A percentile compares a stretch with the other conserved stretches of the same genome.
These are phyloP conservation scores for Trypanosoma congolense DNA, from an alignment of 208 protist species.

Conservation along the genomic window DNA sequence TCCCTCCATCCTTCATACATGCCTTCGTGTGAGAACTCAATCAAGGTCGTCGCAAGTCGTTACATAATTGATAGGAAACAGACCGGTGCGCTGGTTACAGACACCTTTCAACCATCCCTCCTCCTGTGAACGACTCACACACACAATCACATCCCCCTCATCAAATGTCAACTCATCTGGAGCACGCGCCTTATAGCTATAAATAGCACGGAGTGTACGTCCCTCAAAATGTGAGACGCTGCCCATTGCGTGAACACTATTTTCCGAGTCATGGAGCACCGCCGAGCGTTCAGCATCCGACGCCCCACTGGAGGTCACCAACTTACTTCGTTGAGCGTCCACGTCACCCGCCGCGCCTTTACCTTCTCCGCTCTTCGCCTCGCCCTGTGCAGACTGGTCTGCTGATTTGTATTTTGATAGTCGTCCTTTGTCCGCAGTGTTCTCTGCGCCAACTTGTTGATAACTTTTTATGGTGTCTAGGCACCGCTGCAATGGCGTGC, in stretches of 20 bases:
- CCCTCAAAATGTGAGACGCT: constrained; percentile 57
- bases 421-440: background rate
- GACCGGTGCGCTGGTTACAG: constrained; percentile 81
- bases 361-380: too few species aligned
- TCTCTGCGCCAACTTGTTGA: background rate
- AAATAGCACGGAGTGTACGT: constrained; percentile 58
- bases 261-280: background rate
- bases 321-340: too few species aligned
- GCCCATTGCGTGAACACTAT: background rate
- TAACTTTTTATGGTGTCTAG: constrained; percentile 47
- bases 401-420: too few species aligned
- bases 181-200: constrained; percentile 68
- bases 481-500: constrained; percentile 43
- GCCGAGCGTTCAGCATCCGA: too few species aligned
- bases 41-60: constrained; percentile 16
- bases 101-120: constrained; percentile 90
- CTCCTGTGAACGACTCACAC: constrained; percentile 65
- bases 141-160: constrained; percentile 66
- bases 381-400: too few species aligned
- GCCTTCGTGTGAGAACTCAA: too few species aligned
- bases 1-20: constrained; percentile 3
- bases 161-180: constrained; percentile 86
- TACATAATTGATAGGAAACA: constrained; percentile 89
- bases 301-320: too few species aligned
- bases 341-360: too few species aligned